These are phyloP conservation scores for Sapria himalayana DNA, from an alignment of 345 rosid genomes.

Conservation along the genomic window DNA sequence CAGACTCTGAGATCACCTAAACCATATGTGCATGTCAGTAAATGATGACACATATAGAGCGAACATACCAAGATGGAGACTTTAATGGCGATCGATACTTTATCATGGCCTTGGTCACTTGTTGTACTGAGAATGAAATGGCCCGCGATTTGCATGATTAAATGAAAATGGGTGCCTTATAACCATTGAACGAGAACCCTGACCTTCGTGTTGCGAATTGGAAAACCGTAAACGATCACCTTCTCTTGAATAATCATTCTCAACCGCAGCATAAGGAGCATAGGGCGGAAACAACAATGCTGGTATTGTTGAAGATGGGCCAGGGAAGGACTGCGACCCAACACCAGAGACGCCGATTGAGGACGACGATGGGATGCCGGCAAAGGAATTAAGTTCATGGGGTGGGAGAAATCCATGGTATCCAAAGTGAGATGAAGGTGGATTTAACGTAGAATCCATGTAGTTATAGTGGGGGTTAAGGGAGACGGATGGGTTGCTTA, in stretches of 20 bases:
- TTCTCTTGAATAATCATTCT: constrained; percentile 4
- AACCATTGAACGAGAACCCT: constrained; percentile 1
- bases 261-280: constrained; percentile 17
- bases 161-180: constrained; percentile 25
- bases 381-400: constrained; percentile 20
- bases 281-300: constrained; percentile 37
- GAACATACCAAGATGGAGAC: too few relatives aligned
- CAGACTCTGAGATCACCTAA: too few relatives aligned
- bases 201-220: constrained; percentile 2
- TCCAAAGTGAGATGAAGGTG: constrained; percentile 52
- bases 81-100: too few relatives aligned
- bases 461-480: constrained; percentile 28
- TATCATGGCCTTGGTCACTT: too few relatives aligned
- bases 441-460: constrained; percentile 48
- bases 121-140: constrained; percentile 14
- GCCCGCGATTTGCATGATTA: constrained; percentile 16
- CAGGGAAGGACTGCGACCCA: constrained; percentile 31
- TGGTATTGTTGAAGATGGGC: constrained; percentile 37
- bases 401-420: constrained; percentile 33
- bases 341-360: constrained; percentile 17
- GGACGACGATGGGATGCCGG: constrained; percentile 7
- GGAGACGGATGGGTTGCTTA: constrained; percentile 15
- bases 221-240: constrained; percentile 9
- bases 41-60: too few relatives aligned
- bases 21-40: too few relatives aligned